These are phyloP conservation scores for Claviceps sp. DNA, from an alignment of 2,329 filamentous ascomycete genomes.

Conservation along the genomic window DNA sequence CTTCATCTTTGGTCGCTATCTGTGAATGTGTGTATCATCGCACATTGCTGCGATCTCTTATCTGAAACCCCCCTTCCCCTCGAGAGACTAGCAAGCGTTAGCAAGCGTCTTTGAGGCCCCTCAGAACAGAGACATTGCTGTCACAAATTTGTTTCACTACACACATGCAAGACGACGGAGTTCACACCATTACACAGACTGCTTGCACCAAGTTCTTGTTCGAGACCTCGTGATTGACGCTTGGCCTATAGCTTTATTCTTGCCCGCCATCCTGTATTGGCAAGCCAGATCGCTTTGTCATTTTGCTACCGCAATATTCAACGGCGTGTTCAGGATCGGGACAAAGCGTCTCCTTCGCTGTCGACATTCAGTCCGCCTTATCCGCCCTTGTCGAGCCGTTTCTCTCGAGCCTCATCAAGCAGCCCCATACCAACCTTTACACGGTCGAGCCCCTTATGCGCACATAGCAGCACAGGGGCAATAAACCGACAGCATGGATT, in stretches of 20 bases:
- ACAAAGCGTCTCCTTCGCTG: neutral
- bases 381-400: neutral
- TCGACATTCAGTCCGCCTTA: neutral
- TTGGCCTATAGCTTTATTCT: neutral
- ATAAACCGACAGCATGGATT: constrained; percentile 48
- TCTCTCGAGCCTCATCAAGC: neutral
- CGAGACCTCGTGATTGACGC: neutral
- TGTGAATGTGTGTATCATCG: constrained; percentile 3
- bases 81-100: constrained; percentile 1
- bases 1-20: neutral
- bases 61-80: neutral
- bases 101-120: constrained; percentile 1
- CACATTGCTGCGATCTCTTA: neutral
- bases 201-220: neutral
- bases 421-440: neutral
- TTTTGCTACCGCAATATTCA: neutral
- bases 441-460: neutral
- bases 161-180: neutral
- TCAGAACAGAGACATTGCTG: neutral
- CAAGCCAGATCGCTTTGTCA: neutral
- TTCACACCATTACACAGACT: neutral
- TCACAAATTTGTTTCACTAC: neutral
- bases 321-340: neutral
- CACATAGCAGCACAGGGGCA: constrained; percentile 13
- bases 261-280: neutral